Base-by-base conservation (phyloP, 768 basidiomycete genomes). In the Russula abietina region DNA sequence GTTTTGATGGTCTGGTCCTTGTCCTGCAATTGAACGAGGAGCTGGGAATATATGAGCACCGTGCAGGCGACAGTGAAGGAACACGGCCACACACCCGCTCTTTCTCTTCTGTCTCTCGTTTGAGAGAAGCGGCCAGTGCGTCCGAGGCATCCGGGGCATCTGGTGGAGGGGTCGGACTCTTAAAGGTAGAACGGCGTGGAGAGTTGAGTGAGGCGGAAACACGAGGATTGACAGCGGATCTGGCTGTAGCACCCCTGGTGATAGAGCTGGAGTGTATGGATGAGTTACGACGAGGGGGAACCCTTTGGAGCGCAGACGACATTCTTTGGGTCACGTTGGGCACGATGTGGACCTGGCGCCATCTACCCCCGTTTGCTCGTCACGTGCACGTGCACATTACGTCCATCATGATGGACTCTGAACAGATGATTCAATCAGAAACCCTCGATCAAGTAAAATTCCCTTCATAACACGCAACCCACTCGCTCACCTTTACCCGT, bases 51-150 rank as follows among this genome's bases (percentile, higher is more conserved):
- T 24, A 24, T 70, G 55, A 59, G 55, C 17, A 28, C 41, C 26
- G 65, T 51, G 51, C 61, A 59, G 46, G 60, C 39, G 52, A 57
- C 55, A 41, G 49, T 28, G 56, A 65, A 52, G 12, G 28, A 55
- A 16, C 39, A 39, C 59, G 56, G 55, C 30, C 3, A 72, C 81
- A 61, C 70, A 86, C 91, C 78, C 87, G 83, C 72, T 93, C 91
- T 74, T 89, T 92, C 69, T 86, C 81, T 66, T 91, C 89, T 16
- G 86, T 88, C 73, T 92, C 91, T 55, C 84, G 80, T 73, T 85
- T 88, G 64, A 91, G 78, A 33, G 84, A 83, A 38, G 80, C 81
- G 12, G 81, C 75, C 38, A 90, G 77, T 30, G 78, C 73, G 57
- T 88, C 86, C 52, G 78, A 76, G 10, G 79, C 75, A 58, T 87